Conservation (phyloP, 331 rosid species). For the Arachis monticola region DNA sequence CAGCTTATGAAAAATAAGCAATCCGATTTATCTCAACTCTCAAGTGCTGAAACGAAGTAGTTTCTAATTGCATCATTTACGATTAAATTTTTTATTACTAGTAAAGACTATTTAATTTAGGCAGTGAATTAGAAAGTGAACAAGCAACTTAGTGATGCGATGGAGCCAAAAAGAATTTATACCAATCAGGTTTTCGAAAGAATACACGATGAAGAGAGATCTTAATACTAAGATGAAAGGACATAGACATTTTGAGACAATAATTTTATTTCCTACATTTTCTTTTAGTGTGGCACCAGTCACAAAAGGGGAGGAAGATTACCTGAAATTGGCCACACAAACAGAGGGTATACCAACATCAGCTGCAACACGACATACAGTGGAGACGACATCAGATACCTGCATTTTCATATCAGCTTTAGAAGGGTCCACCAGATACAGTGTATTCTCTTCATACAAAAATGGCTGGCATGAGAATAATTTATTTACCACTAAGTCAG, state of each 20-base stretch:
- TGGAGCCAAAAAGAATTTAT: not conserved
- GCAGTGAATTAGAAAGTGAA: too few species aligned
- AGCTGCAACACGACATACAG: slow-evolving; percentile 94
- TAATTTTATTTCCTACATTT: slow-evolving; percentile 5
- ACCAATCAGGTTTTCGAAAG: slow-evolving; percentile 13
- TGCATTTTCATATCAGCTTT: slow-evolving; percentile 42
- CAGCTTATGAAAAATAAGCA: too few species aligned
- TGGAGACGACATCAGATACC: slow-evolving; percentile 98
- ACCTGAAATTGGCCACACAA: slow-evolving; percentile 98
- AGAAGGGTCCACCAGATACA: too few species aligned
- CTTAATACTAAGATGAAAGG: not conserved
- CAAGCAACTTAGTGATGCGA: not conserved
- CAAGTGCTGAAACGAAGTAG: too few species aligned
- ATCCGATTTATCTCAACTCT: slow-evolving; percentile 2
- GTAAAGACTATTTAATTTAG: too few species aligned
- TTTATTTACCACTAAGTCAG: slow-evolving; percentile 83
- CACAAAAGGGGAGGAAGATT: slow-evolving; percentile 2
- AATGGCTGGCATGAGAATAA: slow-evolving; percentile 16
- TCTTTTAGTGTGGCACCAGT: slow-evolving; percentile 6
- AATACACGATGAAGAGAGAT: not conserved
- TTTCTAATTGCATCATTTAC: too few species aligned
- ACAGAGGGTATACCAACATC: slow-evolving; percentile 97
- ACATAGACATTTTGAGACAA: slow-evolving; percentile 4
- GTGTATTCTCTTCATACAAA: too few species aligned
- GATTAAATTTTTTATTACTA: too few species aligned